Evolutionary conservation across 139 green algal species (phyloP).

Genomic region (Gonium pectorale): DNA sequence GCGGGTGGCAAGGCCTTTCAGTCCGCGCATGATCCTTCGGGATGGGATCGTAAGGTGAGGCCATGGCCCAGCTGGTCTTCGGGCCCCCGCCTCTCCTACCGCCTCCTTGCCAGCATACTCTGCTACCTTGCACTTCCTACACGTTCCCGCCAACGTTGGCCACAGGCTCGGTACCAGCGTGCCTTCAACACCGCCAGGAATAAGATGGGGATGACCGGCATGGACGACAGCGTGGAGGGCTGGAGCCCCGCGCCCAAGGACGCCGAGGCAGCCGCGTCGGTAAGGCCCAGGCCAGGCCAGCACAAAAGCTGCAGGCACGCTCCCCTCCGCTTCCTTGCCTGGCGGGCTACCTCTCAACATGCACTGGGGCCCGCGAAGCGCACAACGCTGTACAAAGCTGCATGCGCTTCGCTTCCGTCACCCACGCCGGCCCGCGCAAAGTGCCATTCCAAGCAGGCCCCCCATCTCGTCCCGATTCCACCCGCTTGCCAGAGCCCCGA

Average conservation of each 20-base stretch:
- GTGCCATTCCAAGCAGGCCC: neutral
- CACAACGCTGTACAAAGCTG: neutral
- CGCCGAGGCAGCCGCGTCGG: neutral
- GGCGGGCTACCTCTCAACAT: neutral
- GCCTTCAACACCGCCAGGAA: neutral
- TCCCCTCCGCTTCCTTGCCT: neutral
- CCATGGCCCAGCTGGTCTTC: neutral
- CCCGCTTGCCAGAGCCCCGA: neutral
- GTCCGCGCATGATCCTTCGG: neutral
- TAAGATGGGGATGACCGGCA: constrained; percentile 21
- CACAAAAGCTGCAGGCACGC: neutral
- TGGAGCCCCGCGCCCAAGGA: constrained; percentile 4
- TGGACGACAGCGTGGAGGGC: constrained; percentile 11
- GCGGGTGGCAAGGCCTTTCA: constrained; percentile 17
- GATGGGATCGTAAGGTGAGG: constrained; percentile 36
- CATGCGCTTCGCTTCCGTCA: neutral
- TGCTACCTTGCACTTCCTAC: neutral
- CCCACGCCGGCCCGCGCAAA: neutral
- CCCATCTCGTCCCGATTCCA: neutral
- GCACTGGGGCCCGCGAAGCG: neutral
- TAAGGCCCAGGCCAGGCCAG: too few species aligned
- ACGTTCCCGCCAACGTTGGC: too few species aligned
- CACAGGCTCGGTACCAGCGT: constrained; percentile 29
- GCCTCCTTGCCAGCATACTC: too few species aligned
- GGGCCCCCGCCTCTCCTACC: neutral